These are phyloP conservation scores for Arthrobotrys pseudoclavata DNA, from an alignment of 2,329 filamentous ascomycete species.

Conservation along the genomic window DNA sequence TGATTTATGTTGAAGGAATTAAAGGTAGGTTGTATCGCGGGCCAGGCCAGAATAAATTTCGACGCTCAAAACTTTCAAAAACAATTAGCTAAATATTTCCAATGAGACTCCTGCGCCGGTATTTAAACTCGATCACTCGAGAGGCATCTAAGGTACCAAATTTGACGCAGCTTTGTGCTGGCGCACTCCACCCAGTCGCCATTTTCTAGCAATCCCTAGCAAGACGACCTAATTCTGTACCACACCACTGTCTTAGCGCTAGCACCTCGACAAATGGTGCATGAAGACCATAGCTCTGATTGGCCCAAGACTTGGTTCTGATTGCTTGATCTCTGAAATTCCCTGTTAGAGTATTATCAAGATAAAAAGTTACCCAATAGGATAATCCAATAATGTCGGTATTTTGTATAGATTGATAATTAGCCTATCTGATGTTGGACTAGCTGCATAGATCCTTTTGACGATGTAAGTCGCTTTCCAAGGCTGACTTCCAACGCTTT, in stretches of 20 bases:
- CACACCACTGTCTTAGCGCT: constrained; percentile 14
- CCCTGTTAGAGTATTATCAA: not conserved
- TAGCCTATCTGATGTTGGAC: not conserved
- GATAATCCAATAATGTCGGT: not conserved
- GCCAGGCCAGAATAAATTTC: not conserved
- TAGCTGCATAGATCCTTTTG: not conserved
- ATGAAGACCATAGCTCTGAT: not conserved
- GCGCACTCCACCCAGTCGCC: too few species aligned
- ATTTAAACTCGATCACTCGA: not conserved
- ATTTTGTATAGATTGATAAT: not conserved
- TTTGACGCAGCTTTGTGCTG: not conserved
- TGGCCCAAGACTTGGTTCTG: not conserved
- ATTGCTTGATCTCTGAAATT: not conserved
- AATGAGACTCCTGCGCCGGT: not conserved
- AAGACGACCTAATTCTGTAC: not conserved
- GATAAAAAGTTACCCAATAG: not conserved
- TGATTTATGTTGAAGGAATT: too few species aligned
- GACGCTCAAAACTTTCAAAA: not conserved
- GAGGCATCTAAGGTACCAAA: not conserved
- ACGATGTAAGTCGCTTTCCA: not conserved
- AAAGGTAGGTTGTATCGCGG: not conserved
- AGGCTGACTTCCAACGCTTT: not conserved
- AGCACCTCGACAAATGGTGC: not conserved
- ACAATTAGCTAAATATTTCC: not conserved
- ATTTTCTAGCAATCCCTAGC: constrained; percentile 9